Evolutionary conservation across 2,329 filamentous ascomycete genomes (phyloP).

Genomic region (Penicillium sp.): DNA sequence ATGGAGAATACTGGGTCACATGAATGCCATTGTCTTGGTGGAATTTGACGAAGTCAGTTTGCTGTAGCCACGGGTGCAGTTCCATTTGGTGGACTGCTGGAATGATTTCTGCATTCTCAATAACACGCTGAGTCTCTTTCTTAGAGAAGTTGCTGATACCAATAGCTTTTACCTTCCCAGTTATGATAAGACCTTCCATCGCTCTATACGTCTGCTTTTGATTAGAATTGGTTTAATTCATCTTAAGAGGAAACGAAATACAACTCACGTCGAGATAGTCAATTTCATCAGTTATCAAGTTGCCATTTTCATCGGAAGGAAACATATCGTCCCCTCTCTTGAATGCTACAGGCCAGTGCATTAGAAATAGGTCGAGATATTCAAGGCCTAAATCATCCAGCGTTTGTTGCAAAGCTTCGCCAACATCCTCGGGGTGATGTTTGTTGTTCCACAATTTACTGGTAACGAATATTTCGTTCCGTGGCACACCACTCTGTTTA

Average conservation of each 20-base stretch:
- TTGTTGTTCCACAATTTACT: conserved; percentile 68
- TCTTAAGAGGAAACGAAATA: neutral
- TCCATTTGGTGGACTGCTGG: conserved; percentile 31
- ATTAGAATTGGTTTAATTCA: neutral
- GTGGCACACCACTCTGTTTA: conserved; percentile 64
- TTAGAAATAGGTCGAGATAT: conserved; percentile 70
- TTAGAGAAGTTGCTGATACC: conserved; percentile 53
- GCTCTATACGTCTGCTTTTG: conserved; percentile 46
- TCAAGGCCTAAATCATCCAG: conserved; percentile 65
- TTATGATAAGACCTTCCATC: conserved; percentile 39
- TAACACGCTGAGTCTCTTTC: conserved; percentile 29
- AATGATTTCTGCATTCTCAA: conserved; percentile 42
- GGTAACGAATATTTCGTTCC: conserved; percentile 66
- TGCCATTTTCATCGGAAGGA: conserved; percentile 45
- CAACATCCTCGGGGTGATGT: conserved; percentile 63
- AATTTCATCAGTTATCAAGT: conserved; percentile 40
- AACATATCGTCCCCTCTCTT: conserved; percentile 42
- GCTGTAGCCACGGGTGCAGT: conserved; percentile 30
- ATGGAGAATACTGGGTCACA: conserved; percentile 25
- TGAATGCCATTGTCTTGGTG: conserved; percentile 24
- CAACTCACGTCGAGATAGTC: conserved; percentile 46
- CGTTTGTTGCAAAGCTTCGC: conserved; percentile 61
- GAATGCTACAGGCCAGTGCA: conserved; percentile 64
- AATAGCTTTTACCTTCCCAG: conserved; percentile 47
- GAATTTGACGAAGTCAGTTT: conserved; percentile 20